Evolutionary conservation across 2,329 filamentous ascomycete genomes (phyloP), one percentile per base, ranked within the genome.

Genomic region (Calycina marina): DNA sequence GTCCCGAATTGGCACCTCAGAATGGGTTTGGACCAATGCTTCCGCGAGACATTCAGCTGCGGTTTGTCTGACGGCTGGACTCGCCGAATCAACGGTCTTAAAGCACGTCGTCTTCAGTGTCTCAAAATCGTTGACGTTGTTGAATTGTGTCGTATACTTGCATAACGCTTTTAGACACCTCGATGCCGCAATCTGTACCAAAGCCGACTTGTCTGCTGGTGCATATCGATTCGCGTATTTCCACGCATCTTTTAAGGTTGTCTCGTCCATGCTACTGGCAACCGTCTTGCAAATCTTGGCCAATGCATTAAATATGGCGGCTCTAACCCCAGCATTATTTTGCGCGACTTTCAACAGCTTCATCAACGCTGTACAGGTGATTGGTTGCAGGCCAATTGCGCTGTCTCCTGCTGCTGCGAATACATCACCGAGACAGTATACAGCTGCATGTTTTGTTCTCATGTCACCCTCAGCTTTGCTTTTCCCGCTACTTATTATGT

Each of bases 391-490:
- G 41, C 78, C 77, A 54, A 93, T 82, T 30, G 82, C 84, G 55
- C 88, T 94, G 55, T 96, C 90, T 33, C 90, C 90, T 2, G 88
- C 88, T n/a, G 80, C 73, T 37, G 78, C 81, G 56, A 86, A 96
- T 18, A 96, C 72, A 50, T 90, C 78, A 18, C 90, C 90, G 44
- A 98, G 55, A 51, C 84, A 93, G 52, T 78, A 72, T 24, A 82
- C 78, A 14, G 88, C 88, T 4, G 85, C 85, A 67, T 94, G 86
- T 56, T 83, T 92, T 3, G 74, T 69, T 48, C 76, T 74, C 31
- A 79, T 55, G 47, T 93, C 85, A 44, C 73, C 74, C 36, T 94
- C 86, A 32, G 61, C 61, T 53, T 77, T 79, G 18, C 65, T 65
- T 55, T 93, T 94, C 13, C 77, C 72, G 29, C 69, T 69, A 38